Evolutionary conservation across 768 basidiomycete genomes (phyloP).

Genomic region (Cystobasidium onofrii): DNA sequence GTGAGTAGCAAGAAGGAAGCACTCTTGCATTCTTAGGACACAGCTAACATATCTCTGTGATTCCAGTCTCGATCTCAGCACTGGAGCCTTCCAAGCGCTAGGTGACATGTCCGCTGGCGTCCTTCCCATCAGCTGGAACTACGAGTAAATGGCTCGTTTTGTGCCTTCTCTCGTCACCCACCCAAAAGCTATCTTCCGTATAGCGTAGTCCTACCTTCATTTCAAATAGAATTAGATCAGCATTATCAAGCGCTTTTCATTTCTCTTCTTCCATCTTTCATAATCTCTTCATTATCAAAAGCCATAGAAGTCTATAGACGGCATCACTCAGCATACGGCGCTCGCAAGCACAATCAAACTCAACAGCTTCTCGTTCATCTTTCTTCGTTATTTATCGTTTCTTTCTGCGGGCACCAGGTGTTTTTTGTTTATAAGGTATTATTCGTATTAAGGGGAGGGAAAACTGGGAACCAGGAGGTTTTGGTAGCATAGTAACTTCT

Average conservation of each 20-base stretch:
- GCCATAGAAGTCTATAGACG: background rate
- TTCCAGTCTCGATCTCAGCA: constrained; percentile 50
- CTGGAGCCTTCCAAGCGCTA: constrained; percentile 58
- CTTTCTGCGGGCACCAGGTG: background rate
- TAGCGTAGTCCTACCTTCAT: too few relatives aligned
- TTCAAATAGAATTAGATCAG: too few relatives aligned
- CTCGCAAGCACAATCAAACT: background rate
- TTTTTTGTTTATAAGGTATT: background rate
- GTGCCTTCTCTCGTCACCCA: too few relatives aligned
- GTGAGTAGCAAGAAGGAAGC: background rate
- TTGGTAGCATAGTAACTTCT: background rate
- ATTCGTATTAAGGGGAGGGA: background rate
- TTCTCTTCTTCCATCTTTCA: too few relatives aligned
- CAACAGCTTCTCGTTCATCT: background rate
- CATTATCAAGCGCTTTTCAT: too few relatives aligned
- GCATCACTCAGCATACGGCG: background rate
- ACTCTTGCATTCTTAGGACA: background rate
- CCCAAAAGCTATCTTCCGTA: too few relatives aligned
- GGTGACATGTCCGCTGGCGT: constrained; percentile 52
- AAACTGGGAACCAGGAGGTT: background rate
- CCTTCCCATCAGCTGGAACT: constrained; percentile 49
- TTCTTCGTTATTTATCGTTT: background rate
- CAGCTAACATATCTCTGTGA: background rate
- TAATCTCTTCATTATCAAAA: background rate
- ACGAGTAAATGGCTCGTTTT: constrained; percentile 7